Conservation (phyloP, 768 basidiomycete genomes). For the Amanita phalloides region DNA sequence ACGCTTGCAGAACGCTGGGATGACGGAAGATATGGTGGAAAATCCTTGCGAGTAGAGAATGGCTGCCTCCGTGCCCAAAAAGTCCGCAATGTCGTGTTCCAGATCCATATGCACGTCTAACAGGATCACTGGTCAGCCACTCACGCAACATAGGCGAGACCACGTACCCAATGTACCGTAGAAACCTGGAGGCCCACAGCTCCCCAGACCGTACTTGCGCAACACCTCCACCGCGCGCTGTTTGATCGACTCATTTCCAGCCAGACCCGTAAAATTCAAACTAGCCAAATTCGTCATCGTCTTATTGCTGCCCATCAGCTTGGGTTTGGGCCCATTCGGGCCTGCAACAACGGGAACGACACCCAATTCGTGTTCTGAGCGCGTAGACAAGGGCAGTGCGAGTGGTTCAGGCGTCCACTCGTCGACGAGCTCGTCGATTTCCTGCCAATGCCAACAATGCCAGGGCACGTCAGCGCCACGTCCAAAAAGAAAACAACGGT, state of each 20-base stretch:
- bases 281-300: conserved; percentile 77
- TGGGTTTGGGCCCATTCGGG: conserved; percentile 75
- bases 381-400: conserved; percentile 43
- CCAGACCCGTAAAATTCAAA: conserved; percentile 86
- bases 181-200: conserved; percentile 94
- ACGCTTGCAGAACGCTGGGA: conserved; percentile 95
- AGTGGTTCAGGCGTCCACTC: conserved; percentile 92
- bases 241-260: conserved; percentile 82
- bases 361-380: conserved; percentile 59
- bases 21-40: conserved; percentile 85
- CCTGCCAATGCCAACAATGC: conserved; percentile 32
- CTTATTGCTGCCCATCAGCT: conserved; percentile 61
- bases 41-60: conserved; percentile 96
- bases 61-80: conserved; percentile 78
- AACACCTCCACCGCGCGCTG: conserved; percentile 77
- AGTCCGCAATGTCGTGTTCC: conserved; percentile 84
- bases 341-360: conserved; percentile 73
- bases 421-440: conserved; percentile 92
- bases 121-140: conserved; percentile 1
- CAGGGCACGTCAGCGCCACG: background rate
- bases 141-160: background rate
- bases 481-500: background rate
- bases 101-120: conserved; percentile 89
- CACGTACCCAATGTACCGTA: conserved; percentile 87
- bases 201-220: conserved; percentile 84